Conservation (phyloP, 2,329 filamentous ascomycete species). For the Westerdykella ornata region DNA sequence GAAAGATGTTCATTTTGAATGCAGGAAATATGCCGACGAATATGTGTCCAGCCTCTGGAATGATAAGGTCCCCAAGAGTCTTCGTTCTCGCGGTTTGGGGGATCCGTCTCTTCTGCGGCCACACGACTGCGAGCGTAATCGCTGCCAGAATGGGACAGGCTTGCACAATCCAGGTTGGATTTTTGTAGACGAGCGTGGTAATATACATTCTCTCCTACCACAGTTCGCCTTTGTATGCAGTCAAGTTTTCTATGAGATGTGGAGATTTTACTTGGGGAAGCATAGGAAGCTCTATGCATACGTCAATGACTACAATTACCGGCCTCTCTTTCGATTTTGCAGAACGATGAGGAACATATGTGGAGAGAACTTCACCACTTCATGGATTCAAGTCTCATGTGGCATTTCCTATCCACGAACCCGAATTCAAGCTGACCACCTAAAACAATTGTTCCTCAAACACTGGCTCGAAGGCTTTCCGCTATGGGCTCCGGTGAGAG, state of each 20-base stretch:
- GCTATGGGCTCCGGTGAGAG: not conserved
- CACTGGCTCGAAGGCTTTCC: slow-evolving; percentile 6
- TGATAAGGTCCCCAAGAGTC: no score
- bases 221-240: not conserved
- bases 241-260: slow-evolving; percentile 1
- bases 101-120: no score
- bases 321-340: slow-evolving; percentile 2
- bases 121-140: no score
- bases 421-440: not conserved
- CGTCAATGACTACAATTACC: slow-evolving; percentile 1
- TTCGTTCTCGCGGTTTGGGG: no score
- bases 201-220: slow-evolving; percentile 2
- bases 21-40: no score
- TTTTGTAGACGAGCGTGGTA: slow-evolving; percentile 3
- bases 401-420: no score
- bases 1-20: no score
- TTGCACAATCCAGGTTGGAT: not conserved
- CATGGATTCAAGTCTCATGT: not conserved
- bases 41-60: no score
- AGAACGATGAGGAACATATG: slow-evolving; percentile 1
- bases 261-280: not conserved
- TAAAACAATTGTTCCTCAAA: slow-evolving; percentile 2
- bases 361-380: not conserved
- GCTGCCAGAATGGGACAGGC: no score
- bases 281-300: no score